Evolutionary conservation across 495 filamentous ascomycete species (phyloP).

Genomic region (Daldinia bambusicola): DNA sequence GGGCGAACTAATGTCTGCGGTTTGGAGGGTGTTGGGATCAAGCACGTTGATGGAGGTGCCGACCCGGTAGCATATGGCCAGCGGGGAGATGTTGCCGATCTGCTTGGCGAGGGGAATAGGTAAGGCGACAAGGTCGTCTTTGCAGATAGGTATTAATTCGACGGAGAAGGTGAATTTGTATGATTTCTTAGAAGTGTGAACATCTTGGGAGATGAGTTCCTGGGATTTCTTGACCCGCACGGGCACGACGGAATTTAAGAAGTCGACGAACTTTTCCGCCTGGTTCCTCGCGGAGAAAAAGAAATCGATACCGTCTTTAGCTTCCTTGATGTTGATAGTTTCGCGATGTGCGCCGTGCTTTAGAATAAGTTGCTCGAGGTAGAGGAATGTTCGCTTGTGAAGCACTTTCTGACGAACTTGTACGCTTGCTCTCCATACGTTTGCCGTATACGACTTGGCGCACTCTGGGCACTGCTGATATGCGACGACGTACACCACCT

Average conservation of each 20-base stretch:
- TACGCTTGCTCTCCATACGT: conserved; percentile 81
- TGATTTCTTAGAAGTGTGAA: conserved; percentile 85
- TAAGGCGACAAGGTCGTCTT: conserved; percentile 94
- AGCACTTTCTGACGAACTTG: conserved; percentile 97
- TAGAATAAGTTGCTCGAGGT: conserved; percentile 94
- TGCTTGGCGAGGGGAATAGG: conserved; percentile 86
- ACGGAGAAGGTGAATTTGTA: conserved; percentile 93
- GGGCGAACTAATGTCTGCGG: conserved; percentile 79
- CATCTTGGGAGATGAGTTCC: conserved; percentile 92
- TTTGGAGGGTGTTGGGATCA: conserved; percentile 91
- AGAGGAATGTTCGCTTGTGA: conserved; percentile 96
- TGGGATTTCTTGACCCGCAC: conserved; percentile 83
- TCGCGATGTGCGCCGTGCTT: conserved; percentile 93
- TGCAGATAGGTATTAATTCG: conserved; percentile 91
- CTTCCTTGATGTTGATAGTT: conserved; percentile 96
- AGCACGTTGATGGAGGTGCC: conserved; percentile 89
- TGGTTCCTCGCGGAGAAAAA: conserved; percentile 89
- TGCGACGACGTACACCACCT: conserved; percentile 88
- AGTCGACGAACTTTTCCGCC: conserved; percentile 92
- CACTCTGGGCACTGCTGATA: conserved; percentile 93
- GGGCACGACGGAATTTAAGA: conserved; percentile 83
- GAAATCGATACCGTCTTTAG: conserved; percentile 93
- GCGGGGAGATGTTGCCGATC: conserved; percentile 85
- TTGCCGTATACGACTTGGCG: conserved; percentile 91
- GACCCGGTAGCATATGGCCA: conserved; percentile 86